Percentiles rank a stretch among this genome's conserved stretches.
Evolutionary conservation across 2,329 filamentous ascomycete species (phyloP).

Genomic region (Pseudogymnoascus sp.): DNA sequence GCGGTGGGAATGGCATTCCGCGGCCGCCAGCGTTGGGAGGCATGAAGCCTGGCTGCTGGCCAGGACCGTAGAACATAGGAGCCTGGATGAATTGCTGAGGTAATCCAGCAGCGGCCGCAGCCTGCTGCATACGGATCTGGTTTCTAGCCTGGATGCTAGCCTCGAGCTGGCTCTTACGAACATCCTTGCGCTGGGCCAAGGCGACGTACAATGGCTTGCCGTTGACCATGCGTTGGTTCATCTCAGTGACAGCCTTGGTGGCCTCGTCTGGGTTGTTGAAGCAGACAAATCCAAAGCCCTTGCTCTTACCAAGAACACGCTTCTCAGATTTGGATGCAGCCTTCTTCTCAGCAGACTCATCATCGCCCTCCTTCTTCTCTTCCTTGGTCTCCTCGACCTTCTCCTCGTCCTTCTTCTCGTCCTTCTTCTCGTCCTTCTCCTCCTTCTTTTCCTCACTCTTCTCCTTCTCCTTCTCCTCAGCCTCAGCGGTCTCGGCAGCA

Average conservation of each 20-base stretch:
- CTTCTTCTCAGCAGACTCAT: constrained; percentile 43
- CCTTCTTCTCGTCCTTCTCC: constrained; percentile 35
- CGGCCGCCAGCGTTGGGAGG: constrained; percentile 49
- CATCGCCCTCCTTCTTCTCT: constrained; percentile 39
- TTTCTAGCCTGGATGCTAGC: constrained; percentile 98
- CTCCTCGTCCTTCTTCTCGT: constrained; percentile 37
- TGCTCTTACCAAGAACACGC: constrained; percentile 81
- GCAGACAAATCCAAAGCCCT: constrained; percentile 99
- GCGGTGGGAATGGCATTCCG: constrained; percentile 56
- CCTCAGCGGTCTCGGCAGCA: constrained; percentile 42
- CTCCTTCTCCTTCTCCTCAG: constrained; percentile 41
- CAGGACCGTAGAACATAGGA: constrained; percentile 85
- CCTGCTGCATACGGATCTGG: constrained; percentile 96
- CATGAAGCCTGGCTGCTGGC: constrained; percentile 65
- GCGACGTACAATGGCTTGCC: constrained; percentile 96
- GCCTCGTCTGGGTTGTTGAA: constrained; percentile 99
- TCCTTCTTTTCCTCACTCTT: constrained; percentile 44
- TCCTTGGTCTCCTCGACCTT: constrained; percentile 34
- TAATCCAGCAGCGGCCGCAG: constrained; percentile 82
- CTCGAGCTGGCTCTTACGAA: constrained; percentile 98
- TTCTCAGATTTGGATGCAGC: constrained; percentile 49
- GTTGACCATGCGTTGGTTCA: constrained; percentile 99
- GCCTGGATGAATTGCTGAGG: constrained; percentile 81
- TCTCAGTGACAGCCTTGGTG: constrained; percentile 97
- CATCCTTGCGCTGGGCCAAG: constrained; percentile 97